A percentile compares a stretch with the other conserved stretches of the same genome.
Evolutionary conservation across 2,329 filamentous ascomycete species (phyloP).

Genomic region (Xylariaceae sp.): DNA sequence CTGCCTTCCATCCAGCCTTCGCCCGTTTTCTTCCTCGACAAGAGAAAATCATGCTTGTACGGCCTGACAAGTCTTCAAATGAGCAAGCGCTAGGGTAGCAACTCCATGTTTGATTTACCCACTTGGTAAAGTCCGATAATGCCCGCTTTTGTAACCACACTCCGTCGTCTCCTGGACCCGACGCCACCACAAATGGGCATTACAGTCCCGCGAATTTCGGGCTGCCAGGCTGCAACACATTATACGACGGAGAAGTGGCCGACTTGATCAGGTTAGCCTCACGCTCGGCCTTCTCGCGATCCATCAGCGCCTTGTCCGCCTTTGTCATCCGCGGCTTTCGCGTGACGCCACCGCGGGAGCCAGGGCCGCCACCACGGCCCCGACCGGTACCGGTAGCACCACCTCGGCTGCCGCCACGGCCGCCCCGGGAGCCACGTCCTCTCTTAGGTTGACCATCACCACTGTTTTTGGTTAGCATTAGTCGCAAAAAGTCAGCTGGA

Average conservation of each 20-base stretch:
- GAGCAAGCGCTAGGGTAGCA: no score
- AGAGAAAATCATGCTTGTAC: no score
- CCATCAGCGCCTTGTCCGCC: constrained; percentile 73
- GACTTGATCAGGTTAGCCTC: constrained; percentile 41
- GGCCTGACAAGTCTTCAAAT: no score
- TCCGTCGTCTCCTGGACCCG: not conserved
- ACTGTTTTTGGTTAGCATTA: constrained; percentile 43
- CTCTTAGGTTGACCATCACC: constrained; percentile 69
- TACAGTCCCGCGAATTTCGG: constrained; percentile 32
- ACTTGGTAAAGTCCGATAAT: constrained; percentile 7
- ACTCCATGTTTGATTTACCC: no score
- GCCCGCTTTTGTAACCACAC: not conserved
- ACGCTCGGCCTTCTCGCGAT: constrained; percentile 73
- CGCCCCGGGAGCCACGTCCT: constrained; percentile 46
- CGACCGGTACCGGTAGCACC: constrained; percentile 51
- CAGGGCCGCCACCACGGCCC: constrained; percentile 30
- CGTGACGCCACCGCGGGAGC: constrained; percentile 62
- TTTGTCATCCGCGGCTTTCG: constrained; percentile 84
- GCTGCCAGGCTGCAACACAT: constrained; percentile 29
- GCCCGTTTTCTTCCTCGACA: no score
- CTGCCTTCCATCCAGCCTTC: no score
- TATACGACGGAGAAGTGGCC: constrained; percentile 26
- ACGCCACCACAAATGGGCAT: not conserved
- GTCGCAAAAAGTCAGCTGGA: not conserved
- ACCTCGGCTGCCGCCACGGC: constrained; percentile 50